These are phyloP conservation scores for Talaromyces proteolyticus DNA, from an alignment of 495 filamentous ascomycete species.

Conservation along the genomic window DNA sequence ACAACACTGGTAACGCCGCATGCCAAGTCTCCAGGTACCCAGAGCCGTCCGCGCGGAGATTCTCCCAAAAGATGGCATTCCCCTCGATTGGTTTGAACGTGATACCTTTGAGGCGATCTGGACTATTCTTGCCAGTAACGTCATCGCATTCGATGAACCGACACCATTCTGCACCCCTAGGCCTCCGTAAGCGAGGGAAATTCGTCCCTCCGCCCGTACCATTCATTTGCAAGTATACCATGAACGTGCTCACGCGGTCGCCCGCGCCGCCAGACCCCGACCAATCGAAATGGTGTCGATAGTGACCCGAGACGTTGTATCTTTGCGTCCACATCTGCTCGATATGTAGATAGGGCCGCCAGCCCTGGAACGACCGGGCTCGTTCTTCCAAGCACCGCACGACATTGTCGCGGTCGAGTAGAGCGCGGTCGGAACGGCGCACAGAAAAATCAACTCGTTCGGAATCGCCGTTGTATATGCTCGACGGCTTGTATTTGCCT, in stretches of 20 bases:
- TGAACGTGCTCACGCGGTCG: constrained; percentile 50
- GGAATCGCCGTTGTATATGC: constrained; percentile 42
- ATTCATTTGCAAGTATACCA: constrained; percentile 55
- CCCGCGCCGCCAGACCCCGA: constrained; percentile 30
- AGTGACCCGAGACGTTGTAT: constrained; percentile 53
- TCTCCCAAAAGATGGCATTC: constrained; percentile 77
- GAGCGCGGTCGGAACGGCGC: constrained; percentile 53
- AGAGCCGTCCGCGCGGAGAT: constrained; percentile 54
- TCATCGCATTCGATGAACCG: constrained; percentile 54
- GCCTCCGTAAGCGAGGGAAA: constrained; percentile 45
- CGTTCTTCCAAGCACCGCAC: constrained; percentile 66
- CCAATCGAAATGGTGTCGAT: constrained; percentile 57
- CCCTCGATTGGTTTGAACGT: constrained; percentile 46
- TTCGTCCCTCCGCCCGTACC: constrained; percentile 59
- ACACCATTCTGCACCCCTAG: constrained; percentile 45
- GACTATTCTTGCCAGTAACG: too few species aligned
- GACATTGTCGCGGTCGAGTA: constrained; percentile 49
- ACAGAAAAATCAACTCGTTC: constrained; percentile 39
- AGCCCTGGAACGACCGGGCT: constrained; percentile 66
- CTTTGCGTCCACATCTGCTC: constrained; percentile 58
- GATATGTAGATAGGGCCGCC: constrained; percentile 51
- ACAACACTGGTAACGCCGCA: constrained; percentile 61
- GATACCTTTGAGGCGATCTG: constrained; percentile 11
- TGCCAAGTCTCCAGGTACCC: constrained; percentile 66
- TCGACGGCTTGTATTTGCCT: constrained; percentile 47